Evolutionary conservation across 2,329 filamentous ascomycete genomes (phyloP).

Genomic region (Epichloe sp.): DNA sequence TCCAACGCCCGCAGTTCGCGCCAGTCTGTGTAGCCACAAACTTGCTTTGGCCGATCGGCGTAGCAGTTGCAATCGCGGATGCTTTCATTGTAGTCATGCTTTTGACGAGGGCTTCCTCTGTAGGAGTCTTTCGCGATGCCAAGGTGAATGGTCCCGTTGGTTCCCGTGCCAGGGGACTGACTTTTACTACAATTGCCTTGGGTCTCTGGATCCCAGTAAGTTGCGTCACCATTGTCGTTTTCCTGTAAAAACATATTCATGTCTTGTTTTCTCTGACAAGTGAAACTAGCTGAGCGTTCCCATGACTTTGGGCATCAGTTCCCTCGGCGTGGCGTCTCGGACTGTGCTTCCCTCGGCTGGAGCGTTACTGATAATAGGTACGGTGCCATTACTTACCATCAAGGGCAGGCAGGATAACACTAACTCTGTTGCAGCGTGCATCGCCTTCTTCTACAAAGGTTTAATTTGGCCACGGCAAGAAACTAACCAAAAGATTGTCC

Average conservation of each 20-base stretch:
- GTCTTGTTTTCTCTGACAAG: background rate
- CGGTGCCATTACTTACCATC: background rate
- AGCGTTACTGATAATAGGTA: constrained; percentile 36
- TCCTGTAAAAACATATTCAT: background rate
- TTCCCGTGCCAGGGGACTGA: constrained; percentile 26
- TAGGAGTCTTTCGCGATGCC: constrained; percentile 20
- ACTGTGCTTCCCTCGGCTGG: constrained; percentile 39
- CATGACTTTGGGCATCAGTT: constrained; percentile 34
- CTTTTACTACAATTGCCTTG: constrained; percentile 29
- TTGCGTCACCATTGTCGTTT: constrained; percentile 7
- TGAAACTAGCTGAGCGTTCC: constrained; percentile 33
- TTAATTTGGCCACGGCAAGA: constrained; percentile 6
- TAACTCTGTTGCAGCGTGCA: background rate
- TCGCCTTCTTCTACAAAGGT: constrained; percentile 16
- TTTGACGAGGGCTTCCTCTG: constrained; percentile 26
- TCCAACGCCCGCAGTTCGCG: constrained; percentile 38
- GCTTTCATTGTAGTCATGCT: constrained; percentile 30
- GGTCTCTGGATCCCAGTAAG: constrained; percentile 42
- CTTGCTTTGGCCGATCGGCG: constrained; percentile 29
- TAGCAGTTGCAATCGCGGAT: constrained; percentile 32
- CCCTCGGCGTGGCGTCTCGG: constrained; percentile 28
- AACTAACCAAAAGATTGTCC: background rate
- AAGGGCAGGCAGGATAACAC: constrained; percentile 20
- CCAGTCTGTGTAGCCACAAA: constrained; percentile 38
- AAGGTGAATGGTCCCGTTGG: constrained; percentile 14